Evolutionary conservation across 768 basidiomycete species (phyloP), one percentile per base, ranked within the genome.

Genomic region (Lactarius akahatsu): DNA sequence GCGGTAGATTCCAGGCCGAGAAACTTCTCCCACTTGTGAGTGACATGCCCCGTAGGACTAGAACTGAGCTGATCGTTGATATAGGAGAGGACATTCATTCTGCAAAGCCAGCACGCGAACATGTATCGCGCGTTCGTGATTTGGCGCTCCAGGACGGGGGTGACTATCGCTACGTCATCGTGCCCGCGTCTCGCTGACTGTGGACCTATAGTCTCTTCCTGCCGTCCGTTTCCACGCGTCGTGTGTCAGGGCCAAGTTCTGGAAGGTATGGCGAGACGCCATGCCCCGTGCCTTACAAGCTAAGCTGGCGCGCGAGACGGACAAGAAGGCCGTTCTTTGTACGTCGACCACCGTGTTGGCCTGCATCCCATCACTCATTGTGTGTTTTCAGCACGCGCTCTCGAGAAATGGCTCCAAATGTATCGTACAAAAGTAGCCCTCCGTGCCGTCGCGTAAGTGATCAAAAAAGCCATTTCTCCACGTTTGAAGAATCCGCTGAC

Each of bases 371-470:
- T 54, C 10, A 36, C 72, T 61, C 72, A 71, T 26, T 69, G 62
- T 26, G 5, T 52, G 13, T 26, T 23, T 59, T 61, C 72, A 91
- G 86, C 79, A 64, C 81, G 76, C 70, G 80, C 73, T 52, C 80
- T 92, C 57, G 81, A 82, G 54, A 85, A 80, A 65, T 95, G 93
- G 93, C 70, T 80, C n/a, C 83, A 87, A 73, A 79, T 79, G 16
- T 85, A 91, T 69, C 82, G 83, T 72, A 86, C 85, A 20, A 91
- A 89, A 73, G 81, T 87, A 50, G 87, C 89, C 47, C 81, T 89
- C 50, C 92, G 91, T 74, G 91, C 92, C 60, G 87, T 92, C 57
- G 90, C 90, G 92, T 94, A 75, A 80, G 91, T 86, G 60, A 62
- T 20, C 43, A 50, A 38, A 18, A 18, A 9, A 18, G 7, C 45